Conservation (phyloP, 2,329 filamentous ascomycete genomes). For the Ascochyta pisi region DNA sequence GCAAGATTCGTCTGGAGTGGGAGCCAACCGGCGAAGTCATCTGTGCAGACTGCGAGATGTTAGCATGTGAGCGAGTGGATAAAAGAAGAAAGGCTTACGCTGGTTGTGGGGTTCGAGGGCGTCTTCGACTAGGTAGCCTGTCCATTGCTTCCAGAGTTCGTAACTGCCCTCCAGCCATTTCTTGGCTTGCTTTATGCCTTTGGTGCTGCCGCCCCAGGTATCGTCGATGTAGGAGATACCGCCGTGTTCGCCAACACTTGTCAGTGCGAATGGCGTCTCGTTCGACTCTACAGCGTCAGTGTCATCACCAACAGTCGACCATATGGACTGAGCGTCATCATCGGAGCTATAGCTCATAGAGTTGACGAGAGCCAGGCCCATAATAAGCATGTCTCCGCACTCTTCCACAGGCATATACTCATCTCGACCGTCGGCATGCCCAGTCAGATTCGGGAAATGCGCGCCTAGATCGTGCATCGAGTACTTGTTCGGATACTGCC, state of each 20-base stretch:
- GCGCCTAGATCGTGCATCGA: conserved; percentile 78
- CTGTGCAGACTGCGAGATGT: conserved; percentile 68
- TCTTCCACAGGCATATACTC: conserved; percentile 81
- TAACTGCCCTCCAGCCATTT: conserved; percentile 75
- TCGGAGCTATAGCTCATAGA: conserved; percentile 70
- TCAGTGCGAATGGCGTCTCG: conserved; percentile 57
- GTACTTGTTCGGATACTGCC: conserved; percentile 83
- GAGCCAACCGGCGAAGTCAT: conserved; percentile 82
- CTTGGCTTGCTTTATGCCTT: conserved; percentile 64
- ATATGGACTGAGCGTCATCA: conserved; percentile 64
- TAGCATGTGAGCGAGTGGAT: conserved; percentile 1
- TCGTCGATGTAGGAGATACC: conserved; percentile 67
- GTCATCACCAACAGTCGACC: conserved; percentile 56
- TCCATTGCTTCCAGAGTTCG: conserved; percentile 77
- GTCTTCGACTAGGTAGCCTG: conserved; percentile 76
- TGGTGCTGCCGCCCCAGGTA: conserved; percentile 62
- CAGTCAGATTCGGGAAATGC: conserved; percentile 78
- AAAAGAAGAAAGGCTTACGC: conserved; percentile 49
- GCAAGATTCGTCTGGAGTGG: conserved; percentile 83
- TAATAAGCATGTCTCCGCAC: conserved; percentile 82
- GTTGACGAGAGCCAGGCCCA: conserved; percentile 79
- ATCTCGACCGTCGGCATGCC: conserved; percentile 72
- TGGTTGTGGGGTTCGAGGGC: conserved; percentile 77
- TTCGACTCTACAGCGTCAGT: conserved; percentile 28
- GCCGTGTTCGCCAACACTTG: conserved; percentile 55